phyloP scores from a whole-genome alignment of 1,139 yeast species.

The Nakaseomyces bracarensis region DNA sequence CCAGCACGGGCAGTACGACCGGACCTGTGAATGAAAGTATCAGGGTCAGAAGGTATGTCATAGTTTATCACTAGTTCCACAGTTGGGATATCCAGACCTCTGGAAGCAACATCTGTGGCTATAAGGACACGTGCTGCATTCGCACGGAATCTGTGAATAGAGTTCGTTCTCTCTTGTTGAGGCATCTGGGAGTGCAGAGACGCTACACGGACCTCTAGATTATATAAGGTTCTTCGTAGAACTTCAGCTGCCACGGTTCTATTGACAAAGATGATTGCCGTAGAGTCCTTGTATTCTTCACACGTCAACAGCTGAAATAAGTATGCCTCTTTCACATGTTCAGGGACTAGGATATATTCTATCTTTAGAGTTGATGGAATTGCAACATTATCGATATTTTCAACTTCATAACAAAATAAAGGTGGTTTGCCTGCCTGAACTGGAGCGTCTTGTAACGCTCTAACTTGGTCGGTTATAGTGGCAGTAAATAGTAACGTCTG shows the following conservation, averaged over 20 bases:
- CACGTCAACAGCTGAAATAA: conserved; percentile 58
- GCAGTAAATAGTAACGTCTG: conserved; percentile 93
- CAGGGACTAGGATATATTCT: conserved; percentile 53
- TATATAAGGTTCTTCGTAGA: conserved; percentile 63
- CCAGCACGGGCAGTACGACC: conserved; percentile 99
- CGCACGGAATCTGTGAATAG: conserved; percentile 86
- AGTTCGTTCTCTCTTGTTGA: conserved; percentile 81
- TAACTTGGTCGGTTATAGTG: conserved; percentile 87
- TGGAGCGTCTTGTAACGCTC: conserved; percentile 67
- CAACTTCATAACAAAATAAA: conserved; percentile 77
- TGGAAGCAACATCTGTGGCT: conserved; percentile 93
- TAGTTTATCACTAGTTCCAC: conserved; percentile 85
- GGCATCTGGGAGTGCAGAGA: conserved; percentile 94
- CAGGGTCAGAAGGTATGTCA: conserved; percentile 94
- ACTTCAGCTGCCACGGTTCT: conserved; percentile 85
- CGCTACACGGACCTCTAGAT: conserved; percentile 71
- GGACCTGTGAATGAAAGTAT: conserved; percentile 93
- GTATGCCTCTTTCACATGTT: conserved; percentile 85
- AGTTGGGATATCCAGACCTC: conserved; percentile 94
- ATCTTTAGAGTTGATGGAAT: conserved; percentile 67
- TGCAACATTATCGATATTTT: conserved; percentile 57
- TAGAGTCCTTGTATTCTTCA: conserved; percentile 53
- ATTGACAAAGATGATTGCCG: conserved; percentile 84
- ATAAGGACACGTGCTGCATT: conserved; percentile 86
- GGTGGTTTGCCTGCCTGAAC: conserved; percentile 52